Conservation (phyloP, 805 yeast species). For the Candida awuae region DNA sequence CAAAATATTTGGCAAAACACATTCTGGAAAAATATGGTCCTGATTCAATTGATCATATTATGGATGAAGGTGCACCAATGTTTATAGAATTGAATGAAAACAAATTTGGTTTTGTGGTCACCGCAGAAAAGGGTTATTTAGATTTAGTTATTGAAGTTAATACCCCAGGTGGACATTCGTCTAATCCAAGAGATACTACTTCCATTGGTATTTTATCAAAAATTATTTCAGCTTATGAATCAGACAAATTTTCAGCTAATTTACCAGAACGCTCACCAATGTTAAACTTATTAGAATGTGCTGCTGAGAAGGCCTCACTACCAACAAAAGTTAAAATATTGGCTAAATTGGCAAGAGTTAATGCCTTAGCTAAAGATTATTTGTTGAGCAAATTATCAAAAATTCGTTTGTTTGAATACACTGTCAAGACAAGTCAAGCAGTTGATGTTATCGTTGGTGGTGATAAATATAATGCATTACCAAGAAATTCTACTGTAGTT, state of each 20-base stretch:
- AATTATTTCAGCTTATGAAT: slow-evolving; percentile 47
- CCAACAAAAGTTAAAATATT: slow-evolving; percentile 7
- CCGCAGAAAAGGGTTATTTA: slow-evolving; percentile 37
- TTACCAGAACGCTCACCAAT: slow-evolving; percentile 52
- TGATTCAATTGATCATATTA: slow-evolving; percentile 49
- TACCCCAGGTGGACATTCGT: slow-evolving; percentile 55
- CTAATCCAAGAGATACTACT: slow-evolving; percentile 60
- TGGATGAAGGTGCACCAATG: slow-evolving; percentile 45
- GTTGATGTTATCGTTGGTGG: slow-evolving; percentile 64
- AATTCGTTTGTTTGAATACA: slow-evolving; percentile 27
- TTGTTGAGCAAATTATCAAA: slow-evolving; percentile 26
- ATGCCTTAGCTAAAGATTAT: slow-evolving; percentile 28
- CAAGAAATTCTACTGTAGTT: slow-evolving; percentile 47
- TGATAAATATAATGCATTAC: slow-evolving; percentile 65
- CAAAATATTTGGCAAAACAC: slow-evolving; percentile 38
- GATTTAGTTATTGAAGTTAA: slow-evolving; percentile 41
- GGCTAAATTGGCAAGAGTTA: slow-evolving; percentile 19
- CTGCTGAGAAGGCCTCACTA: slow-evolving; percentile 40
- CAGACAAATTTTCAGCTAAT: slow-evolving; percentile 40
- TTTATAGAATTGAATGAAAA: slow-evolving; percentile 27
- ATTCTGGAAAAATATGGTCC: slow-evolving; percentile 50
- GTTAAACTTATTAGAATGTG: slow-evolving; percentile 48
- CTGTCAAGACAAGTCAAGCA: slow-evolving; percentile 58
- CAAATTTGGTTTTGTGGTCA: slow-evolving; percentile 36
- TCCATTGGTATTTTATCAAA: slow-evolving; percentile 65